Evolutionary conservation across 176 grass and related monocot genomes (phyloP), one percentile per base, ranked within the genome.

Genomic region (Aegilops sharonensis): DNA sequence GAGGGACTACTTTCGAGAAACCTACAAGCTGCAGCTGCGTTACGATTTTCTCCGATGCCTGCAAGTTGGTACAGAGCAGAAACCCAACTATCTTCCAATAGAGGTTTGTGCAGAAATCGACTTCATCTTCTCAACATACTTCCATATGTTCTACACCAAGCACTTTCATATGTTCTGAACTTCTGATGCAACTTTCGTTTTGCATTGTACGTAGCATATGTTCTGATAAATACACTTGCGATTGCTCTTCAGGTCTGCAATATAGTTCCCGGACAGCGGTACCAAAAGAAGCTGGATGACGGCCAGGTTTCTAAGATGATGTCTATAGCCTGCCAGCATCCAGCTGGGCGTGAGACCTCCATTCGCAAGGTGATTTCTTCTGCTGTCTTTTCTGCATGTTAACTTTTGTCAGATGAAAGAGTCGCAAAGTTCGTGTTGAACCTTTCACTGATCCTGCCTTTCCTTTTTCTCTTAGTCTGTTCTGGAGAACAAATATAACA

Each of bases 41-140:
- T 89, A 92, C 56, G 79, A 29, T 65, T 69, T 88, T 81, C 78
- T 95, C 50, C 93, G 92, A 31, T 95, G 90, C 62, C 47, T 94
- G 9, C 85, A 95, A 77, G 93, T 94, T 76, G 93, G 96, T 11
- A 94, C 32, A 30, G 85, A 91, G 4, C 68, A 92, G 50, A 94
- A 24, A 61, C 85, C 84, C 6, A 95, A 74, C 39, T 98, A 95
- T 81, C 78, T 98, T 8, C 96, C 93, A 11, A 91, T 98, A 86
- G 93, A 98, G 88, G 96, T 95, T 81, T 32, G 31, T 61, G 25
- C 78, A 59, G 18, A n/a, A 47, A 59, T 81, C 4, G 34, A 80
- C 36, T 81, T 72, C 11, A 85, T 68, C n/a, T 87, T 39, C 54
- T 59, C 15, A 6, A 54, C 50, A 18, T 54, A 54, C 14, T 54